phyloP scores from a whole-genome alignment of 148 eudicot genomes.

The Chenopodium suecicum region DNA sequence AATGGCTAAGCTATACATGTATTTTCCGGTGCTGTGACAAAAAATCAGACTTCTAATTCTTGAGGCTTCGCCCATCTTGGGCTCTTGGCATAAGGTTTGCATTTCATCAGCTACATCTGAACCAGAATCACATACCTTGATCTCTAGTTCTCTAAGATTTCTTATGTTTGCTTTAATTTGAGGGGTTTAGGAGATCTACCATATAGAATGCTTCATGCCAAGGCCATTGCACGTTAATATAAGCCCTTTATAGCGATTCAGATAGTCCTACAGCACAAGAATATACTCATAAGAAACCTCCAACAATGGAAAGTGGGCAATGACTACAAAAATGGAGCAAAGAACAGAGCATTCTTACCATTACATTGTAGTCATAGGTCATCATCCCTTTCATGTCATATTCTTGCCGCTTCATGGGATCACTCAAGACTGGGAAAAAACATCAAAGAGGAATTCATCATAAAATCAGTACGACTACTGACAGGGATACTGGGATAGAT shows the following conservation, averaged over 20 bases:
- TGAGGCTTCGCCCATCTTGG: conserved; percentile 1
- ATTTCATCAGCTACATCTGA: conserved; percentile 7
- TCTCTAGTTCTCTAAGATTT: not conserved
- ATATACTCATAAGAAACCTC: not conserved
- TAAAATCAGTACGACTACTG: not conserved
- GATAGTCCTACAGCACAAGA: conserved; percentile 61
- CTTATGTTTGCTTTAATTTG: not conserved
- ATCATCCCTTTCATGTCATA: conserved; percentile 74
- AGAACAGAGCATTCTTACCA: conserved; percentile 45
- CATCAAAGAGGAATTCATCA: not conserved
- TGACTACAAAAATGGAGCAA: not conserved
- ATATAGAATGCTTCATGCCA: conserved; percentile 72
- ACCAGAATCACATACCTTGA: not conserved
- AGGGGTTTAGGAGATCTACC: conserved; percentile 30
- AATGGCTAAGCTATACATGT: conserved; percentile 30
- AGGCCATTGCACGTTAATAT: conserved; percentile 93
- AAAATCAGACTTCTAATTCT: conserved; percentile 25
- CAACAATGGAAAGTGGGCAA: not conserved
- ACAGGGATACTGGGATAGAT: not conserved
- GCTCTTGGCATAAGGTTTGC: conserved; percentile 4
- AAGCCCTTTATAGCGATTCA: conserved; percentile 86
- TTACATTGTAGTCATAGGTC: conserved; percentile 50
- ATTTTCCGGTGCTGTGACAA: conserved; percentile 22
- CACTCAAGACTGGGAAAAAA: conserved; percentile 64
- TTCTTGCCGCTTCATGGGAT: conserved; percentile 72